Evolutionary conservation across 2,329 filamentous ascomycete genomes (phyloP).

Genomic region (Talaromyces sp.): DNA sequence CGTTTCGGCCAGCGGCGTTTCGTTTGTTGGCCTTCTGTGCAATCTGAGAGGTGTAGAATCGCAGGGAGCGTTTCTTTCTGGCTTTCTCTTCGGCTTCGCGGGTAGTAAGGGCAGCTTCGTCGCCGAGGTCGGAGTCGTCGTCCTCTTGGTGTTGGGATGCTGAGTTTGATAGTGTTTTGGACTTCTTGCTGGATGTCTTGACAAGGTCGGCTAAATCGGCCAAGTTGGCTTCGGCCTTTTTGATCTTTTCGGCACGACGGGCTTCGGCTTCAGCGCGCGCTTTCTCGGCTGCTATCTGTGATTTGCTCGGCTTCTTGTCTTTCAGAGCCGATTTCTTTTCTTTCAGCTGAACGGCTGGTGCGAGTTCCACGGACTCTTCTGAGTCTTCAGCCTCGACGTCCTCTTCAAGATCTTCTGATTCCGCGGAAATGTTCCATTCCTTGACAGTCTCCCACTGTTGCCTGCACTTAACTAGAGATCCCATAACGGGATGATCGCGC

Average conservation of each 20-base stretch:
- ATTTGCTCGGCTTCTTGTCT: slow-evolving; percentile 47
- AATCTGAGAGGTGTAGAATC: slow-evolving; percentile 98
- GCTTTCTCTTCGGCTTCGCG: slow-evolving; percentile 82
- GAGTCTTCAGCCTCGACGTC: slow-evolving; percentile 26
- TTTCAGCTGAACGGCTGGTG: slow-evolving; percentile 9
- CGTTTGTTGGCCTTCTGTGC: slow-evolving; percentile 88
- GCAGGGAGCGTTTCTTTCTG: slow-evolving; percentile 81
- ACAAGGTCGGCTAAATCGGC: slow-evolving; percentile 65
- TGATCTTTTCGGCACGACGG: slow-evolving; percentile 52
- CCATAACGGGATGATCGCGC: slow-evolving; percentile 88
- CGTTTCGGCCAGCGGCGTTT: slow-evolving; percentile 59
- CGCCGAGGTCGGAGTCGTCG: slow-evolving; percentile 85
- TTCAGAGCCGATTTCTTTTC: slow-evolving; percentile 31
- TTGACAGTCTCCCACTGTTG: slow-evolving; percentile 75
- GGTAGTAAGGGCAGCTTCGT: slow-evolving; percentile 75
- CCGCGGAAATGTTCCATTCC: slow-evolving; percentile 54
- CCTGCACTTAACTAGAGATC: slow-evolving; percentile 72
- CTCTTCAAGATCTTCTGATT: slow-evolving; percentile 22
- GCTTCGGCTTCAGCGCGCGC: slow-evolving; percentile 54
- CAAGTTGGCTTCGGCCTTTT: slow-evolving; percentile 65
- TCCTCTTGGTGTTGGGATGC: slow-evolving; percentile 32
- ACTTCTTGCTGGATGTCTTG: slow-evolving; percentile 46
- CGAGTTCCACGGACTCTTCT: slow-evolving; percentile 21
- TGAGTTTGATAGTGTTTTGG: slow-evolving; percentile 36
- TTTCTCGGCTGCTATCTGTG: slow-evolving; percentile 49